These are phyloP conservation scores for Vitis cinerea DNA, from an alignment of 164 flowering plant species.

Conservation along the genomic window DNA sequence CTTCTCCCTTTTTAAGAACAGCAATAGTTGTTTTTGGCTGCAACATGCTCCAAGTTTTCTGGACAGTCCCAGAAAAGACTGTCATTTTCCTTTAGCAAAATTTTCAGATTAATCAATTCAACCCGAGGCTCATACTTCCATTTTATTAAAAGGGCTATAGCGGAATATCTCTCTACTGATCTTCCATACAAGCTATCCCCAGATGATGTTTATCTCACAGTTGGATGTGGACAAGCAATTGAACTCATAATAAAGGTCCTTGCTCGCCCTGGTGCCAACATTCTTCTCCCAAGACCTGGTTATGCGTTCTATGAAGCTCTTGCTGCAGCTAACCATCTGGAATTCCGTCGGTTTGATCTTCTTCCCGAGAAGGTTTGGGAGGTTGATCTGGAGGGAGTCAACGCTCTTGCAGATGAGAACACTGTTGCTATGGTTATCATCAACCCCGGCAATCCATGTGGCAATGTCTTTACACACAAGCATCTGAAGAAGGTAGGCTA, in stretches of 20 bases:
- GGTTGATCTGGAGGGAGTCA: slow-evolving; percentile 45
- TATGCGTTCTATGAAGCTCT: slow-evolving; percentile 47
- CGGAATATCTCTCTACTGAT: slow-evolving; percentile 38
- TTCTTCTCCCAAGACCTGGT: slow-evolving; percentile 60
- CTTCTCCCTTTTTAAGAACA: too few relatives aligned
- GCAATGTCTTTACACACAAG: slow-evolving; percentile 42
- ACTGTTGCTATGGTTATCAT: slow-evolving; percentile 61
- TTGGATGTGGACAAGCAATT: slow-evolving; percentile 45
- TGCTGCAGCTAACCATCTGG: slow-evolving; percentile 28
- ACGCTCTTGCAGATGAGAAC: slow-evolving; percentile 51
- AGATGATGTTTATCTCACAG: slow-evolving; percentile 43
- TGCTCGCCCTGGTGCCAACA: slow-evolving; percentile 47
- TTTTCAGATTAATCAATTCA: not conserved
- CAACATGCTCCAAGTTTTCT: not conserved
- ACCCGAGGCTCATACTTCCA: not conserved
- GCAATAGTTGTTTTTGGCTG: too few relatives aligned
- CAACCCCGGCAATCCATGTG: slow-evolving; percentile 69
- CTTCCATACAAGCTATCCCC: slow-evolving; percentile 38
- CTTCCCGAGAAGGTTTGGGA: slow-evolving; percentile 58
- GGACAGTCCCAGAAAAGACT: too few relatives aligned
- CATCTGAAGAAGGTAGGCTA: slow-evolving; percentile 47
- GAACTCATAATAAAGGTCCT: slow-evolving; percentile 34
- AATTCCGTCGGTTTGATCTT: slow-evolving; percentile 52
- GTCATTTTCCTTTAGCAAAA: not conserved
- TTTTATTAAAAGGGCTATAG: slow-evolving; percentile 37